Evolutionary conservation across 176 grass and related monocot genomes (phyloP).

Genomic region (Pharus latifolius): DNA sequence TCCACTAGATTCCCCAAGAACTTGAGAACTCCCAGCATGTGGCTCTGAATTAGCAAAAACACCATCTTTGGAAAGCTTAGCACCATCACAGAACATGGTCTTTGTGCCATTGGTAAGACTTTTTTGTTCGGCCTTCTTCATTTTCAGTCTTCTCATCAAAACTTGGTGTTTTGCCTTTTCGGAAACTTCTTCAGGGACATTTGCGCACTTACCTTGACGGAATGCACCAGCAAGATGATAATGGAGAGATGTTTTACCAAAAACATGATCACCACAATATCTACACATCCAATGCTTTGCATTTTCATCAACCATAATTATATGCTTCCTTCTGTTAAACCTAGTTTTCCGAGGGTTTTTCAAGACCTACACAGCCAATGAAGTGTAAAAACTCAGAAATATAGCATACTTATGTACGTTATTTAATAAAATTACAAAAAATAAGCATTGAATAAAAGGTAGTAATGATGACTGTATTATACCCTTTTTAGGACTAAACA

Average conservation of each 20-base stretch:
- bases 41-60: not conserved
- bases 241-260: constrained; percentile 29
- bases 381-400: constrained; percentile 15
- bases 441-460: not conserved
- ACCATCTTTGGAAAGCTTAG: too few relatives aligned
- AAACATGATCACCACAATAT: constrained; percentile 36
- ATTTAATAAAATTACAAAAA: constrained; percentile 4
- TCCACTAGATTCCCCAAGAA: constrained; percentile 9
- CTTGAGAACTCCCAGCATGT: not conserved
- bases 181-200: constrained; percentile 27
- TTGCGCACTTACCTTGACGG: constrained; percentile 25
- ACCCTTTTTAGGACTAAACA: too few relatives aligned
- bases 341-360: constrained; percentile 5
- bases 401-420: not conserved
- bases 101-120: not conserved
- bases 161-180: constrained; percentile 18
- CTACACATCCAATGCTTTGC: constrained; percentile 32
- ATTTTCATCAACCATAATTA: constrained; percentile 25
- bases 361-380: constrained; percentile 4
- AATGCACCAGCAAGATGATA: constrained; percentile 35
- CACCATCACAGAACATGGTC: too few relatives aligned
- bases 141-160: constrained; percentile 9
- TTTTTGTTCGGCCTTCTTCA: constrained; percentile 1
- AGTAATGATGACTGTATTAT: too few relatives aligned
- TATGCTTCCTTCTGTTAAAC: constrained; percentile 36